Conservation (phyloP, 83 land plant genomes). For the Diphasiastrum complanatum region DNA sequence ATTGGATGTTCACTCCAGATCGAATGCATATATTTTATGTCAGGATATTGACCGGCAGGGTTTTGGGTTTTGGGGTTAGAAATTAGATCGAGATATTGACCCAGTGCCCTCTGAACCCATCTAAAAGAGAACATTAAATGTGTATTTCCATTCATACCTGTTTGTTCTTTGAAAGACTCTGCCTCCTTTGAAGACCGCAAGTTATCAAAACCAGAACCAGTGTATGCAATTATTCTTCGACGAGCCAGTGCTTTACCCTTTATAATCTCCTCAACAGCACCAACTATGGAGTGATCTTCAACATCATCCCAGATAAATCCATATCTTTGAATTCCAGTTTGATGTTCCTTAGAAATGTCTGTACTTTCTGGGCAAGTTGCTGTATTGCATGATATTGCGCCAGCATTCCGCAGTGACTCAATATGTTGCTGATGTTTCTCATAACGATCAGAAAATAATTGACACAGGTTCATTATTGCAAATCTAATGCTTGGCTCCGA, state of each 20-base stretch:
- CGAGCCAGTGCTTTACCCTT: constrained; percentile 44
- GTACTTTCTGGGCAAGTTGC: not conserved
- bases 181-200: no score
- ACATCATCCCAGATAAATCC: constrained; percentile 66
- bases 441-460: constrained; percentile 59
- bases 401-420: not conserved
- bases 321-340: constrained; percentile 3
- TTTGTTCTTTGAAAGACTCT: no score
- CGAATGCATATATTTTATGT: no score
- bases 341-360: not conserved
- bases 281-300: constrained; percentile 47
- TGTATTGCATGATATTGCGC: not conserved
- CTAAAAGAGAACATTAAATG: no score
- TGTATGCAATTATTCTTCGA: no score
- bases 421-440: constrained; percentile 35
- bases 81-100: no score
- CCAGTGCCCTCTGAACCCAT: no score
- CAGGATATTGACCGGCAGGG: no score
- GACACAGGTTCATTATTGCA: constrained; percentile 61
- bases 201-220: no score
- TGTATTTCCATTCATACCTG: no score
- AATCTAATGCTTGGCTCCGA: constrained; percentile 40
- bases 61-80: no score
- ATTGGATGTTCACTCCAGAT: no score
- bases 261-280: constrained; percentile 69